phyloP scores from a whole-genome alignment of 306 rosid genomes.

The Acacia crassicarpa region DNA sequence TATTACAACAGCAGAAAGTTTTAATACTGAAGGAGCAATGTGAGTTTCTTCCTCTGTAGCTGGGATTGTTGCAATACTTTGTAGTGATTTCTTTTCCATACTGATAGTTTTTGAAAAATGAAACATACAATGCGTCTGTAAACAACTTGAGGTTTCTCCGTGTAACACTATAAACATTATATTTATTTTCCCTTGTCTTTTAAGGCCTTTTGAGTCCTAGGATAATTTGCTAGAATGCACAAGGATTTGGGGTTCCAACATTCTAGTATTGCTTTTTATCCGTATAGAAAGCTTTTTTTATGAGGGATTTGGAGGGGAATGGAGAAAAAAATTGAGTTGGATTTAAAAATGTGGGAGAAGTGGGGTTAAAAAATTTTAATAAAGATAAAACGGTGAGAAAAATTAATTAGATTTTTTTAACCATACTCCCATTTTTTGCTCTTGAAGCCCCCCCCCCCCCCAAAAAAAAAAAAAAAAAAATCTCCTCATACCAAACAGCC shows the following conservation, averaged over 20 bases:
- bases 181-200: background rate
- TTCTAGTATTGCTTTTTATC: too few relatives aligned
- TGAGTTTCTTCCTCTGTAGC: background rate
- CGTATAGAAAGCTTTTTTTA: too few relatives aligned
- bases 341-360: too few relatives aligned
- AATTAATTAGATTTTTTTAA: too few relatives aligned
- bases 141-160: slow-evolving; percentile 12
- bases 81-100: slow-evolving; percentile 22
- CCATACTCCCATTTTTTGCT: too few relatives aligned
- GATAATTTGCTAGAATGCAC: background rate
- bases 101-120: slow-evolving; percentile 9
- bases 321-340: too few relatives aligned
- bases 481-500: too few relatives aligned
- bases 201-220: slow-evolving; percentile 1
- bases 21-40: slow-evolving; percentile 26
- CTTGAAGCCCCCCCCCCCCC: too few relatives aligned
- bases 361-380: too few relatives aligned
- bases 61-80: slow-evolving; percentile 25
- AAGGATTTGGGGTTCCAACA: background rate
- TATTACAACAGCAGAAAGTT: slow-evolving; percentile 16
- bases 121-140: slow-evolving; percentile 20
- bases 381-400: too few relatives aligned
- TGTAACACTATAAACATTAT: background rate
- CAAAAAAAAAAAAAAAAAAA: too few relatives aligned
- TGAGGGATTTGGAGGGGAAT: too few relatives aligned